Percentiles rank a stretch among this genome's conserved stretches.
phyloP scores from a whole-genome alignment of 2,329 filamentous ascomycete species.

The Colletotrichum camelliae region DNA sequence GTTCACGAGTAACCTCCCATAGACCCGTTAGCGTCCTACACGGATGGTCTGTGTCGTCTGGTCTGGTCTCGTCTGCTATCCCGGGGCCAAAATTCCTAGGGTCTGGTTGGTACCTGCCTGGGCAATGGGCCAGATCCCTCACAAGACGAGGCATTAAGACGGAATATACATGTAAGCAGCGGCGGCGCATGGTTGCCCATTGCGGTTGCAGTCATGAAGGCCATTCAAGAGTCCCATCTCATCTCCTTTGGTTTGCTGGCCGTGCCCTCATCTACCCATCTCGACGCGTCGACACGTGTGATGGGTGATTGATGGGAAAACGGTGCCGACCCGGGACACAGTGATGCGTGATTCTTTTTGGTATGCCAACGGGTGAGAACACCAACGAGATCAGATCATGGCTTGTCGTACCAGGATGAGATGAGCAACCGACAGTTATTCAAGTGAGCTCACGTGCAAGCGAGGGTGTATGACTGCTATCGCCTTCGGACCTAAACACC shows the following conservation, averaged over 20 bases:
- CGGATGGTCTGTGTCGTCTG: neutral
- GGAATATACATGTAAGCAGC: neutral
- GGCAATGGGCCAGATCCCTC: neutral
- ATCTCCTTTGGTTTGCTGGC: neutral
- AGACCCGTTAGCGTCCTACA: neutral
- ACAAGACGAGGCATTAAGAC: neutral
- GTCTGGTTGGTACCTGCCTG: neutral
- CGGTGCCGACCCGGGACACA: neutral
- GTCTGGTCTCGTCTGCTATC: neutral
- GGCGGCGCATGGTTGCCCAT: neutral
- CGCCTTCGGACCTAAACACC: neutral
- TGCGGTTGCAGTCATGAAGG: neutral
- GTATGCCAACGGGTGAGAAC: neutral
- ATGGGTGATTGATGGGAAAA: conserved; percentile 9
- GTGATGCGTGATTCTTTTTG: neutral
- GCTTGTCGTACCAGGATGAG: neutral
- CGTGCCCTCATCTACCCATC: neutral
- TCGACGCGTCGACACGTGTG: neutral
- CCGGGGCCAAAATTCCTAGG: neutral
- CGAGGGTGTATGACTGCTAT: neutral
- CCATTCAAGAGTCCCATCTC: neutral
- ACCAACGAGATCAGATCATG: neutral
- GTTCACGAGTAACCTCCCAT: neutral
- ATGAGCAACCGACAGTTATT: neutral
- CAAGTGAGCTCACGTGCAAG: neutral